Percentiles rank a stretch among this genome's conserved stretches.
Conservation (phyloP, 163 green algal species). For the Chlorella variabilis region DNA sequence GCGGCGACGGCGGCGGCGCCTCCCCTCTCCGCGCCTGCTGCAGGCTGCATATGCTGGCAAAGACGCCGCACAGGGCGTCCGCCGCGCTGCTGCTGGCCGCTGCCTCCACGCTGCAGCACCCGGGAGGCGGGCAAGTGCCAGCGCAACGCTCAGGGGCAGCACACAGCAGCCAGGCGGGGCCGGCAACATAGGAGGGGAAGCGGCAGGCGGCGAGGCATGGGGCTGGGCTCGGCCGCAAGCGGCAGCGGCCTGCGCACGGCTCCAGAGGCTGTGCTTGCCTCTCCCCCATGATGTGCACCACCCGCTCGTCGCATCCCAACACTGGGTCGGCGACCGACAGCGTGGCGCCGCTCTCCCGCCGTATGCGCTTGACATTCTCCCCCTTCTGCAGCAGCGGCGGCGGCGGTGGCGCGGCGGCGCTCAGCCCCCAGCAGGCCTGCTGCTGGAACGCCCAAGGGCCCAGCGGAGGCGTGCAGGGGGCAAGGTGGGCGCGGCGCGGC, state of each 20-base stretch:
- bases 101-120: background rate
- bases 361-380: constrained; percentile 41
- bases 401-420: too few species aligned
- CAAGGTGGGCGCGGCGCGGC: background rate
- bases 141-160: too few species aligned
- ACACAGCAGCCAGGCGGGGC: too few species aligned
- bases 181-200: too few species aligned
- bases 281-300: constrained; percentile 40
- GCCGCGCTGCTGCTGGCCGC: background rate
- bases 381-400: constrained; percentile 26
- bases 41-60: constrained; percentile 15
- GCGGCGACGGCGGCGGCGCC: constrained; percentile 1
- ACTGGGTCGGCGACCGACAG: constrained; percentile 43
- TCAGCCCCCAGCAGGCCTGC: too few species aligned
- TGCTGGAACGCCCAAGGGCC: too few species aligned
- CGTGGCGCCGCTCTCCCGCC: constrained; percentile 20
- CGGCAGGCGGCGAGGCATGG: too few species aligned
- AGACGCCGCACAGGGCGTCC: constrained; percentile 17
- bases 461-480: too few species aligned
- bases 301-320: constrained; percentile 44
- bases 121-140: background rate
- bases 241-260: background rate
- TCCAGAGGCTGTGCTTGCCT: constrained; percentile 4
- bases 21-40: background rate
- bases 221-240: too few species aligned